phyloP scores from a whole-genome alignment of 495 filamentous ascomycete genomes.

The Aspergillus diversus region DNA sequence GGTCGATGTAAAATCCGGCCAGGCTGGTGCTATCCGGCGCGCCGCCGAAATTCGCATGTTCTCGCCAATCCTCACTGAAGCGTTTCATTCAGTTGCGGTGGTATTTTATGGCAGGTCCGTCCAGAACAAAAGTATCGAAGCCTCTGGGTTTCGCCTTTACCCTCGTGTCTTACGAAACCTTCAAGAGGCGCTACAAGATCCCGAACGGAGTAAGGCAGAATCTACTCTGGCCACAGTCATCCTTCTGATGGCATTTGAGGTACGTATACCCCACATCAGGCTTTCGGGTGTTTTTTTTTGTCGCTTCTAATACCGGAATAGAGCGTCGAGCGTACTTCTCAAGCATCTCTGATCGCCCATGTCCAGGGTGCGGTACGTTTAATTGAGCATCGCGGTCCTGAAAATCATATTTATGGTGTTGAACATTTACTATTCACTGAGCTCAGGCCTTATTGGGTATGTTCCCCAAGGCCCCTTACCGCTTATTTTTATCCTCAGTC shows the following conservation, averaged over 20 bases:
- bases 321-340: slow-evolving; percentile 48
- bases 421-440: slow-evolving; percentile 50
- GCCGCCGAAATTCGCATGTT: slow-evolving; percentile 51
- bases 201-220: slow-evolving; percentile 47
- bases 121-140: slow-evolving; percentile 42
- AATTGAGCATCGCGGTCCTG: slow-evolving; percentile 50
- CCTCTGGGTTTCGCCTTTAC: slow-evolving; percentile 43
- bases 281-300: neutral
- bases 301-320: slow-evolving; percentile 26
- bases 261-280: slow-evolving; percentile 3
- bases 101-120: slow-evolving; percentile 48
- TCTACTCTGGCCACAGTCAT: slow-evolving; percentile 49
- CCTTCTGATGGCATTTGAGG: slow-evolving; percentile 50
- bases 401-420: slow-evolving; percentile 50
- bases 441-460: slow-evolving; percentile 50
- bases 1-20: slow-evolving; percentile 43
- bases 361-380: slow-evolving; percentile 47
- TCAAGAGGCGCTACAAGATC: slow-evolving; percentile 45
- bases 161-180: slow-evolving; percentile 43
- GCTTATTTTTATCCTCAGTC: neutral
- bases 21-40: slow-evolving; percentile 45
- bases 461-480: slow-evolving; percentile 1
- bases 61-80: slow-evolving; percentile 44
- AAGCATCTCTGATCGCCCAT: slow-evolving; percentile 41
- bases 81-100: slow-evolving; percentile 47